A percentile compares a stretch with the other conserved stretches of the same genome.
Evolutionary conservation across 2,329 filamentous ascomycete species (phyloP).

Genomic region (Cladosporium cucumerinum): DNA sequence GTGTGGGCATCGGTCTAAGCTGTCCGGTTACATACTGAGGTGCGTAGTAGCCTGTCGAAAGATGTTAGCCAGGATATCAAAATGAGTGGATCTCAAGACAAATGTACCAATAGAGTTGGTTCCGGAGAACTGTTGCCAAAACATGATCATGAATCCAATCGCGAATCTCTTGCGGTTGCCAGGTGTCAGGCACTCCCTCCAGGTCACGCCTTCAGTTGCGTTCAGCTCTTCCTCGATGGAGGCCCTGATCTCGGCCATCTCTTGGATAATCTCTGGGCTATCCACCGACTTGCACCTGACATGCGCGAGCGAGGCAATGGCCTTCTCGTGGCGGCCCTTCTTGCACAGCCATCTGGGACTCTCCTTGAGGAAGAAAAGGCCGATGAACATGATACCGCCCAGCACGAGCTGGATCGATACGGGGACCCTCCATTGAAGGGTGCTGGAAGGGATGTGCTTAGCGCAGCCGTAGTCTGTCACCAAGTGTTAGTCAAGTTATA

Average conservation of each 20-base stretch:
- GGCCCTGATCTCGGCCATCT: slow-evolving; percentile 40
- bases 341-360: slow-evolving; percentile 39
- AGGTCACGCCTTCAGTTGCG: slow-evolving; percentile 41
- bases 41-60: slow-evolving; percentile 17
- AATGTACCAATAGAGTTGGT: slow-evolving; percentile 29
- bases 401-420: slow-evolving; percentile 62
- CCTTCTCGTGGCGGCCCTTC: slow-evolving; percentile 45
- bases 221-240: slow-evolving; percentile 43
- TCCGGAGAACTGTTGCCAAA: slow-evolving; percentile 20
- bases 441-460: slow-evolving; percentile 16
- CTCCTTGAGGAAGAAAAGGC: slow-evolving; percentile 41
- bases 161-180: slow-evolving; percentile 20
- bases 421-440: slow-evolving; percentile 48
- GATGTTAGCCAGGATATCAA: background rate
- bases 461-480: slow-evolving; percentile 20
- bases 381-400: slow-evolving; percentile 50
- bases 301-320: slow-evolving; percentile 54
- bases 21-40: background rate
- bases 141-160: slow-evolving; percentile 22
- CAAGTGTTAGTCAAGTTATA: background rate
- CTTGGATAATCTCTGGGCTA: slow-evolving; percentile 26
- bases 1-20: no score
- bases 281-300: slow-evolving; percentile 48
- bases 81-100: background rate
- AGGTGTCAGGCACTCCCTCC: slow-evolving; percentile 36